Base-by-base conservation (phyloP, 2,329 filamentous ascomycete species). In the Atkinsonella texensis region DNA sequence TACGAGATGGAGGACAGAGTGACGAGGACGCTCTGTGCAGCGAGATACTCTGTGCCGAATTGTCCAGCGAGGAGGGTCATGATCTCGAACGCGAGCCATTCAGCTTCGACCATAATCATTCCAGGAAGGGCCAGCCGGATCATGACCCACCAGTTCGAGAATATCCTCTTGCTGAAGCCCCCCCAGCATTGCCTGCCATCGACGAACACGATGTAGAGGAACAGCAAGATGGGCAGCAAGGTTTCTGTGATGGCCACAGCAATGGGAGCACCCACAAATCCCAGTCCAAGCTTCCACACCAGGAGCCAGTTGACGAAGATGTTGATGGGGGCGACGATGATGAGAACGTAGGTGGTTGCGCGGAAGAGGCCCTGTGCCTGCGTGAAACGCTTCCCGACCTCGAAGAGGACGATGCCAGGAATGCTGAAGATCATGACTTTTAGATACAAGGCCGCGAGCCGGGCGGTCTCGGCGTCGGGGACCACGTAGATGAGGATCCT, bases 31-130 rank as follows among this genome's bases (percentile, higher is more conserved):
- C 86, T 90, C 67, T 98, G 90, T 0, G 93, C 90, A 0, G 91
- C 91, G 1, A 97, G 78, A 55, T 85, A 81, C 17, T 83, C 83
- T 1, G 87, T 81, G 15, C 86, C 87, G 53, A 96, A 83, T 59
- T 86, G 87, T 49, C 84, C 87, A 0, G 87, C 80, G 9, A 83
- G 81, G n/a, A 96, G 74, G 0, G 89, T 95, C 55, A 95, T 74
- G 47, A 95, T 81, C 66, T 97, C 91, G 65, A 97, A 97, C 7
- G 90, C 89, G 11, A 96, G 77, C 70, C 87, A 95, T 65, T 97
- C 91, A 5, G 91, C 89, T 65, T 94, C 83, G 2, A 97, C 85
- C 90, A 96, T 96, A 57, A 95, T 73, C 65, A 97, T 82, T 1
- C 91, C 91, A 0, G 91, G 90, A 12, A 96, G 72, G 0, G 91